Evolutionary conservation across 2,329 filamentous ascomycete genomes (phyloP), one percentile per base, ranked within the genome.

Genomic region (Trichoderma sp.): DNA sequence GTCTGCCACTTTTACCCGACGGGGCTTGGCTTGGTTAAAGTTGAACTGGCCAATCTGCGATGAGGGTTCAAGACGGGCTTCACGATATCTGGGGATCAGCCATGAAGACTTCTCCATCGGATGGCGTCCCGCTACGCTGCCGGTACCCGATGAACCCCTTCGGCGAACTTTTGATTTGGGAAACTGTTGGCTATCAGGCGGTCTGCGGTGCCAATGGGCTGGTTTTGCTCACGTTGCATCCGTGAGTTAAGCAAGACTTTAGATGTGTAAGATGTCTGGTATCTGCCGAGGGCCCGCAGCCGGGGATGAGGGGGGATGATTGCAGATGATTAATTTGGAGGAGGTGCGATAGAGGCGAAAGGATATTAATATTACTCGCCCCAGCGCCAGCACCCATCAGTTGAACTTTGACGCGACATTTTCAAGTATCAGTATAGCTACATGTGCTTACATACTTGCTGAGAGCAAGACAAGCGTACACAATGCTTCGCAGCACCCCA

Each of bases 401-500:
- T 4, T 65, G 17, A n/a, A 34, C 47, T 55, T 3, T 55, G 28
- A 36, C 12, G 6, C 12, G 15, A 50, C 32, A 53, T 2, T 2
- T 12, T 23, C 30, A 34, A 23, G 43, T 23, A 34, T 59, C 11
- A 6, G 30, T 59, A 23, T 43, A 53, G n/a, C n/a, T 53, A 53
- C n/a, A 13, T 50, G n/a, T 58, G 1, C 4, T 6, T 50, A 23
- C 11, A 23, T 23, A 53, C 11, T 53, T 53, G 47, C n/a, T 13
- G 47, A 36, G 57, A 23, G 5, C 12, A 47, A 32, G 39, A 50
- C 26, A 13, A 30, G 11, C n/a, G 43, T 28, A 7, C 23, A 32
- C n/a, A n/a, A 74, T 74, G 73, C 63, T 74, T 50, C 73, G 58
- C 28, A 55, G 36, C 28, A 68, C 68, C 9, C 71, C 73, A 6